Conservation (phyloP, 306 rosid genomes). For the Cicer judaicum region DNA sequence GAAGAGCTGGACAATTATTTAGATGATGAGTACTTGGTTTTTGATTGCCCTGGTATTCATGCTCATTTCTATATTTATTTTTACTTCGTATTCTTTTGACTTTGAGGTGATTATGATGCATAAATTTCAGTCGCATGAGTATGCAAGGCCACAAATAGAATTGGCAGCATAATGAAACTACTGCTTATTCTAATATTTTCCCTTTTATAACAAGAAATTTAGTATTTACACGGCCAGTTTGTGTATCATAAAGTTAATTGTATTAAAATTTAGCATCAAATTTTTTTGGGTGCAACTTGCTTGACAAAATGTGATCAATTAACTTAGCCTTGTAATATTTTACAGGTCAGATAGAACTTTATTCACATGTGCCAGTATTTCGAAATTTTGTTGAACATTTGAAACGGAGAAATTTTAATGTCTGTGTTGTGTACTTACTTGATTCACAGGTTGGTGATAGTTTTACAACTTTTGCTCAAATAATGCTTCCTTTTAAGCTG, state of each 20-base stretch:
- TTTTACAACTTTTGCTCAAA: conserved; percentile 25
- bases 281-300: conserved; percentile 28
- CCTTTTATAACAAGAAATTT: background rate
- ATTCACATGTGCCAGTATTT: conserved; percentile 86
- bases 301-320: conserved; percentile 1
- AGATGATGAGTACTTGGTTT: conserved; percentile 90
- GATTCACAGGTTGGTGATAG: conserved; percentile 82
- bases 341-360: conserved; percentile 94
- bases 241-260: background rate
- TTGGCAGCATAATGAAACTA: background rate
- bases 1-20: conserved; percentile 81
- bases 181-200: background rate
- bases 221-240: conserved; percentile 11
- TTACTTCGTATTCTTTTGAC: background rate
- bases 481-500: conserved; percentile 26
- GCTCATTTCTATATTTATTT: conserved; percentile 12
- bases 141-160: conserved; percentile 24
- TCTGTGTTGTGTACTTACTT: conserved; percentile 91
- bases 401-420: conserved; percentile 71
- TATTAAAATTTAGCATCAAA: conserved; percentile 2
- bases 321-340: conserved; percentile 33
- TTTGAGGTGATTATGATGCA: conserved; percentile 14
- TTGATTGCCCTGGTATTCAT: conserved; percentile 90
- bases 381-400: conserved; percentile 89
- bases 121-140: conserved; percentile 2